Evolutionary conservation across 306 rosid species (phyloP).

Genomic region (Canavalia gladiata): DNA sequence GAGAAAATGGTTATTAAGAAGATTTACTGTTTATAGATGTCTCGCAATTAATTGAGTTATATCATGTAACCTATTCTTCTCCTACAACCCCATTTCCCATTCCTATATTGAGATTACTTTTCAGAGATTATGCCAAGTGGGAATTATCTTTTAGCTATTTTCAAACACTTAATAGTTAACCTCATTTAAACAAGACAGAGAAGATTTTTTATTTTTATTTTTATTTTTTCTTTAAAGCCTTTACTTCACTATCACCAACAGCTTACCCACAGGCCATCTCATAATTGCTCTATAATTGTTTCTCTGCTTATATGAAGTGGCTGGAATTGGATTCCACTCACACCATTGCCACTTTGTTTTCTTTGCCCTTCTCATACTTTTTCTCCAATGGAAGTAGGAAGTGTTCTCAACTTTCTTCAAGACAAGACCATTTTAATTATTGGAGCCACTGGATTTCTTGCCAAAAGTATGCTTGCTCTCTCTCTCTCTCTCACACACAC

Average conservation of each 20-base stretch:
- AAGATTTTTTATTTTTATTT: background rate
- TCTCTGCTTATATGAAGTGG: conserved; percentile 34
- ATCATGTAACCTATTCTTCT: background rate
- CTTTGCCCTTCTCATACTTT: background rate
- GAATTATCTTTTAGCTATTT: background rate
- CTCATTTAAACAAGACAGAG: background rate
- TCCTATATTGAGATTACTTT: background rate
- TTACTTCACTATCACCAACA: conserved; percentile 33
- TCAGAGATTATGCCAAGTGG: background rate
- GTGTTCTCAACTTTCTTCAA: conserved; percentile 61
- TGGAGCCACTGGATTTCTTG: conserved; percentile 82
- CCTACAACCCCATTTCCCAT: background rate
- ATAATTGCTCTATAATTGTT: conserved; percentile 31
- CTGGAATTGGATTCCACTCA: background rate
- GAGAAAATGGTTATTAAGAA: background rate
- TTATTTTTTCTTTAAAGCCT: background rate
- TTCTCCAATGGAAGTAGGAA: conserved; percentile 72
- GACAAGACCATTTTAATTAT: conserved; percentile 67
- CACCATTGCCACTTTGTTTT: conserved; percentile 7
- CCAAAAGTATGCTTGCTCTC: conserved; percentile 58
- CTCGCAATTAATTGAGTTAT: background rate
- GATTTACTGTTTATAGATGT: background rate
- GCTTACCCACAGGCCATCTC: conserved; percentile 33
- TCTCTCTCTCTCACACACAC: background rate
- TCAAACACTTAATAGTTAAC: background rate